A percentile compares a stretch with the other conserved stretches of the same genome.
phyloP scores from a whole-genome alignment of 2,329 filamentous ascomycete species.

The Aspergillus japonicus region DNA sequence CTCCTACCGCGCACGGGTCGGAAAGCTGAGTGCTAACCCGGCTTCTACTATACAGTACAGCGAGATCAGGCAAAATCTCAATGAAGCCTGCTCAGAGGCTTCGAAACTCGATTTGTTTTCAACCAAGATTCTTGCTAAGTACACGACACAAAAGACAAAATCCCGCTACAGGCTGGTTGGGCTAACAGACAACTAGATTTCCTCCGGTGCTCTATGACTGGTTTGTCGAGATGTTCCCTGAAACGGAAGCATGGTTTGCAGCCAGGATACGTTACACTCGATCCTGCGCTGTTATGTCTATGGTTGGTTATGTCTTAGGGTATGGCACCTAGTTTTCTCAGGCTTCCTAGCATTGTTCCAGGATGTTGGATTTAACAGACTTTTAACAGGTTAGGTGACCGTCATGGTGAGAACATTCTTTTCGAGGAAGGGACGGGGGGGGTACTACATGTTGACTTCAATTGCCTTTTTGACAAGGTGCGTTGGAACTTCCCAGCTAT shows the following conservation, averaged over 20 bases:
- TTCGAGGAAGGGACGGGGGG: conserved; percentile 92
- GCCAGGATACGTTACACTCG: conserved; percentile 87
- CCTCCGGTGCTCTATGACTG: conserved; percentile 84
- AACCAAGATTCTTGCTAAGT: conserved; percentile 56
- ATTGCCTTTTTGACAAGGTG: conserved; percentile 94
- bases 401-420: conserved; percentile 95
- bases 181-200: conserved; percentile 54
- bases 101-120: conserved; percentile 71
- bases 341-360: conserved; percentile 5
- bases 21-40: conserved; percentile 2
- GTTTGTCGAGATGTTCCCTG: conserved; percentile 94
- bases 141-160: conserved; percentile 8
- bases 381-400: conserved; percentile 69
- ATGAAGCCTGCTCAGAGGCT: conserved; percentile 63
- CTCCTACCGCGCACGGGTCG: neutral
- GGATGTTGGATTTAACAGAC: neutral
- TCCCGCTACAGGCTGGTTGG: neutral
- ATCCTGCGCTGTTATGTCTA: conserved; percentile 98
- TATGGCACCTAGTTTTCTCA: conserved; percentile 23
- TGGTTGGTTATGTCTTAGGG: conserved; percentile 91
- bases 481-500: neutral
- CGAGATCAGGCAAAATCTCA: conserved; percentile 59
- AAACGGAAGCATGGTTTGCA: conserved; percentile 87
- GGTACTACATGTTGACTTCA: conserved; percentile 97
- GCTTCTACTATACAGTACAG: conserved; percentile 58